Base-by-base conservation (phyloP, 2,329 filamentous ascomycete genomes). In the Xylaria sp. region DNA sequence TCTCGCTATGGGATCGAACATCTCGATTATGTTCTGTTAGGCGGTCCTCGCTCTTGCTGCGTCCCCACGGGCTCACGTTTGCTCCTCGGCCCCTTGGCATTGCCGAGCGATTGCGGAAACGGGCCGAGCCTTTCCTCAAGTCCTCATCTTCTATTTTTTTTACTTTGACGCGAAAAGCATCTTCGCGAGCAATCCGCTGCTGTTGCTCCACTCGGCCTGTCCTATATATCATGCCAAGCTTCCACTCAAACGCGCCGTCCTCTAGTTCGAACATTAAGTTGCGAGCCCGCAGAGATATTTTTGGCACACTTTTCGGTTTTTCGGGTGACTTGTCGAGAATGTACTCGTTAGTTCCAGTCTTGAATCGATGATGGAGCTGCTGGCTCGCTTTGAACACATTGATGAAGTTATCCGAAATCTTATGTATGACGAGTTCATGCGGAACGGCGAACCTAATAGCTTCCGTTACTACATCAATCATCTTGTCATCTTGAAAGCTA, bases 221-320 rank as follows among this genome's bases (percentile, higher is more conserved):
- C 31, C 94, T 88, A 75, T 98, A 99, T 53, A 99, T 99, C 72
- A 93, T 88, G 15, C 93, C 92, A 9, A 99, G 81, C 74, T 97
- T 98, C 91, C 93, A 99, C 75, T 99, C 95, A 71, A 99, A 99
- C 0, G 92, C 90, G 51, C 95, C 94, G 74, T 99, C 95, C 77
- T 99, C 95, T 35, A 99, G 82, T 72, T 98, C 94, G 61, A 99
- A 94, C 2, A 97, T 79, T 23, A 99, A 82, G 4, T 90, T 91
- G 69, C 91, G 90, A 56, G 90, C 90, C 53, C 93, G 87, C 9
- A 99, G 68, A 0, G 93, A 94, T 21, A 99, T 81, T 72, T 91
- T 94, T 1, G 95, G 95, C 0, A 99, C 88, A 46, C 86, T 81
- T 74, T 96, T 98, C 0, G 96, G 92, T 0, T 85, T 89, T 75